These are phyloP conservation scores for Hemisphaericaspora lyxosophila DNA, from an alignment of 1,139 yeast genomes.

Conservation along the genomic window DNA sequence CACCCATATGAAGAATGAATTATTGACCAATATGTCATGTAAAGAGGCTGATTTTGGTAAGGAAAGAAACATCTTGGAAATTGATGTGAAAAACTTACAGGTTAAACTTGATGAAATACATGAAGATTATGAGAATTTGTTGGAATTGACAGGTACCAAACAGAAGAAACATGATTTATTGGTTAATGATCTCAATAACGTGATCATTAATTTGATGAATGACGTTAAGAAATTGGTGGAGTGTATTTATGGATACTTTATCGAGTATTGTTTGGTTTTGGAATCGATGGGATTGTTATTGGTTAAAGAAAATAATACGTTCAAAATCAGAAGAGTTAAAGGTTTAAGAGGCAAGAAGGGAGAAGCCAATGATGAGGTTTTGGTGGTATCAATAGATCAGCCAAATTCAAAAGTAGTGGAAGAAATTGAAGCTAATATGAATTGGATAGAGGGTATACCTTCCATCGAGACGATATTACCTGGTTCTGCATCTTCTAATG, in stretches of 20 bases:
- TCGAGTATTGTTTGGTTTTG: slow-evolving; percentile 57
- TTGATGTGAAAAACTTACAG: slow-evolving; percentile 47
- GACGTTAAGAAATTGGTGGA: slow-evolving; percentile 22
- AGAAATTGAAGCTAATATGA: slow-evolving; percentile 26
- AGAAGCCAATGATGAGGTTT: slow-evolving; percentile 23
- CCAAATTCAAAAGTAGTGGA: slow-evolving; percentile 33
- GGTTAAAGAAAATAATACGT: slow-evolving; percentile 36
- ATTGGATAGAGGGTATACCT: slow-evolving; percentile 32
- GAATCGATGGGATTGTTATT: slow-evolving; percentile 79
- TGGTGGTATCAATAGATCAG: slow-evolving; percentile 18
- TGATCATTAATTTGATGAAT: slow-evolving; percentile 21
- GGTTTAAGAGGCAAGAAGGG: slow-evolving; percentile 53
- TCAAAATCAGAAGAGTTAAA: slow-evolving; percentile 63
- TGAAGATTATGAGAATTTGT: slow-evolving; percentile 56
- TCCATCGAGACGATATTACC: slow-evolving; percentile 13
- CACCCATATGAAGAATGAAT: slow-evolving; percentile 53
- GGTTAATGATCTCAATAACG: slow-evolving; percentile 27
- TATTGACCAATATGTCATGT: slow-evolving; percentile 63
- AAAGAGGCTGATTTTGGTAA: slow-evolving; percentile 58
- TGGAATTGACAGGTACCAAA: slow-evolving; percentile 35
- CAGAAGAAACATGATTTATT: slow-evolving; percentile 30
- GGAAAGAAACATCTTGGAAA: slow-evolving; percentile 51
- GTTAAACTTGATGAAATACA: slow-evolving; percentile 30
- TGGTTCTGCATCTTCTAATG: slow-evolving; percentile 14
- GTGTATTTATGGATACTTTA: slow-evolving; percentile 28